A percentile compares a stretch with the other conserved stretches of the same genome.
Evolutionary conservation across 108 stramenopile genomes (phyloP).

Genomic region (Skeletonema menzelii): DNA sequence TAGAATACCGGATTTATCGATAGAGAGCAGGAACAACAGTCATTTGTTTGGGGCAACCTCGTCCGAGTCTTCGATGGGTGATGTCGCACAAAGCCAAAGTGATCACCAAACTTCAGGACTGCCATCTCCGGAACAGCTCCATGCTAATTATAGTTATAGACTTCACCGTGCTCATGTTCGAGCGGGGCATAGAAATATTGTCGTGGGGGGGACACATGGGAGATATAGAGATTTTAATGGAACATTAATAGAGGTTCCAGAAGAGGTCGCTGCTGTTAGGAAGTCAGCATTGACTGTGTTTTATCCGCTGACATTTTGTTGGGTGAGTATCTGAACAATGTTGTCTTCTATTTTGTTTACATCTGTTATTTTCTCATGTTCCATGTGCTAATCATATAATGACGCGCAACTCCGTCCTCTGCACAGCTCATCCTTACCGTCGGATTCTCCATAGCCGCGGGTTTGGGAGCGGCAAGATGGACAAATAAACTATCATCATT

Average conservation of each 20-base stretch:
- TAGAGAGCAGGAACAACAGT: constrained; percentile 23
- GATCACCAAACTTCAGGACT: background rate
- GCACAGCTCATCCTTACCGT: constrained; percentile 77
- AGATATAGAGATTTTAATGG: constrained; percentile 38
- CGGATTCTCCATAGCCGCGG: constrained; percentile 71
- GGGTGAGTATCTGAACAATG: constrained; percentile 57
- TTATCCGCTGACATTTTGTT: constrained; percentile 80
- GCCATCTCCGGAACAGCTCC: constrained; percentile 13
- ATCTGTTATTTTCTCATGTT: constrained; percentile 4
- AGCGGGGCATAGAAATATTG: constrained; percentile 24
- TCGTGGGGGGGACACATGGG: constrained; percentile 36
- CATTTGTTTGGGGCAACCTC: background rate
- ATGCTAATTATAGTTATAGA: constrained; percentile 28
- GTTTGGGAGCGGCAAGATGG: constrained; percentile 73
- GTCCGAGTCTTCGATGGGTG: background rate
- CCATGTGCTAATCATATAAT: constrained; percentile 5
- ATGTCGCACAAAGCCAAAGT: background rate
- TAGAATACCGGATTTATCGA: constrained; percentile 17
- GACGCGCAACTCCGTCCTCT: background rate
- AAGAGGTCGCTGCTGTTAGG: constrained; percentile 80
- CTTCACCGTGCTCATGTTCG: constrained; percentile 25
- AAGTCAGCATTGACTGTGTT: constrained; percentile 76
- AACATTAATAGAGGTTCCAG: constrained; percentile 69
- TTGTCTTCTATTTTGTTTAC: background rate
- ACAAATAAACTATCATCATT: constrained; percentile 55